Percentiles rank a stretch among this genome's conserved stretches.
Conservation (phyloP, 225 moss, liverwort and hornwort species). For the Physcomitrellopsis africana region DNA sequence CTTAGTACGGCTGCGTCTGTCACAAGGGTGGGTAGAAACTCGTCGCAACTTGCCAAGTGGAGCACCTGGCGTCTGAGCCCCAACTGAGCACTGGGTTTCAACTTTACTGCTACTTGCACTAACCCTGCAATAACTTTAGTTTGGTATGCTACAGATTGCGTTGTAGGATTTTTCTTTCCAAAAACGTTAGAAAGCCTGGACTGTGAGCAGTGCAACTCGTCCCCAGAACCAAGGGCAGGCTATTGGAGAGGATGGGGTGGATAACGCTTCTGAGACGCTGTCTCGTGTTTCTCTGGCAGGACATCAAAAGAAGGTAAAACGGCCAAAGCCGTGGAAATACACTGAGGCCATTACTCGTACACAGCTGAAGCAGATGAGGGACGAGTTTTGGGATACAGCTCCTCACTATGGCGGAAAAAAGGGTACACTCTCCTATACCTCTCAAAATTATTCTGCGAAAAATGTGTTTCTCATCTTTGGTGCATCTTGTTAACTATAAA, state of each 20-base stretch:
- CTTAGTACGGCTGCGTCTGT: no score
- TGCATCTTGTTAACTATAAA: conserved; percentile 1
- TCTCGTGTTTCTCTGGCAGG: conserved; percentile 35
- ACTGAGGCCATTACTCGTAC: conserved; percentile 51
- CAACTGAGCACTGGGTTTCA: not conserved
- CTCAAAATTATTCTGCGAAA: not conserved
- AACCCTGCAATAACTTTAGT: not conserved
- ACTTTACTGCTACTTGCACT: not conserved
- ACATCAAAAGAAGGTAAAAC: conserved; percentile 70
- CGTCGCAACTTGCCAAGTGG: no score
- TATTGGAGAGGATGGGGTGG: not conserved
- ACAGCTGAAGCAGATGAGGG: conserved; percentile 71
- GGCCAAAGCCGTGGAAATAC: conserved; percentile 74
- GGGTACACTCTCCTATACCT: conserved; percentile 43
- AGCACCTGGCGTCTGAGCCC: no score
- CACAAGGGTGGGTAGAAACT: no score
- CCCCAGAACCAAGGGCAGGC: conserved; percentile 2
- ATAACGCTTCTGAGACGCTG: not conserved
- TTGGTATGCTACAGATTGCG: not conserved
- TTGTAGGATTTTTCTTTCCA: no score
- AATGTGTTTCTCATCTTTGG: no score
- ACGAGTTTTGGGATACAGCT: conserved; percentile 79
- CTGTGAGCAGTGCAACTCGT: no score
- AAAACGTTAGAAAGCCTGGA: no score
- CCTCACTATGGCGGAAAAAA: conserved; percentile 77